Evolutionary conservation across 2,329 filamentous ascomycete species (phyloP), one percentile per base, ranked within the genome.

Genomic region (Stromatinia cepivora): DNA sequence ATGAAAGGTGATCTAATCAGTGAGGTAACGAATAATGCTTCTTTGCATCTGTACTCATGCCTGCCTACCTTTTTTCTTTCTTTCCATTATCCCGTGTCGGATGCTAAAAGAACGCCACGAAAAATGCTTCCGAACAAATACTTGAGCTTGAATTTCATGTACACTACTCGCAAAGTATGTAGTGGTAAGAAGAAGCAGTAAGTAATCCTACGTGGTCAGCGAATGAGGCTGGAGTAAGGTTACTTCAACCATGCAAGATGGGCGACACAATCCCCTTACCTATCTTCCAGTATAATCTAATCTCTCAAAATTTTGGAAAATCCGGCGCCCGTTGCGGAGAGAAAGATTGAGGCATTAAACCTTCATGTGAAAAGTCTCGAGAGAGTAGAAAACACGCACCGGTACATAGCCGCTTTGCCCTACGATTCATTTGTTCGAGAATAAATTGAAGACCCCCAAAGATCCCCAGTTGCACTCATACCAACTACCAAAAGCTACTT

Each of bases 201-300:
- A 58, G 11, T 45, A 15, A 59, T 66, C 45, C n/a, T 59, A 25
- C 53, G 22, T 36, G 64, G 42, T 20, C 34, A 61, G 34, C 53
- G 42, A 67, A 59, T 61, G 64, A 48, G 31, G 64, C 53, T 48
- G 53, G 42, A 67, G 64, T 10, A 61, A 61, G 42, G 64, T 61
- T 50, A 48, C 31, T 28, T 48, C 42, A 67, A 46, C 31, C 45
- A 62, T 25, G 46, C 48, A 45, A 28, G 17, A 57, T 25, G 25
- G 31, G 53, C 13, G n/a, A 34, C 64, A 66, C 53, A 59, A 48
- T 22, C 1, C 15, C 42, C 34, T 22, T 22, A 20, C 31, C 59
- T 8, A n/a, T 58, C 53, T n/a, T 42, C 28, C 4, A 34, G 17
- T 36, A 31, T 62, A 36, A 62, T 62, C 31, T 64, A 52, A 52